Evolutionary conservation across 192 early-diverging fungal species (phyloP).

Genomic region (Chytriomyces confervae): DNA sequence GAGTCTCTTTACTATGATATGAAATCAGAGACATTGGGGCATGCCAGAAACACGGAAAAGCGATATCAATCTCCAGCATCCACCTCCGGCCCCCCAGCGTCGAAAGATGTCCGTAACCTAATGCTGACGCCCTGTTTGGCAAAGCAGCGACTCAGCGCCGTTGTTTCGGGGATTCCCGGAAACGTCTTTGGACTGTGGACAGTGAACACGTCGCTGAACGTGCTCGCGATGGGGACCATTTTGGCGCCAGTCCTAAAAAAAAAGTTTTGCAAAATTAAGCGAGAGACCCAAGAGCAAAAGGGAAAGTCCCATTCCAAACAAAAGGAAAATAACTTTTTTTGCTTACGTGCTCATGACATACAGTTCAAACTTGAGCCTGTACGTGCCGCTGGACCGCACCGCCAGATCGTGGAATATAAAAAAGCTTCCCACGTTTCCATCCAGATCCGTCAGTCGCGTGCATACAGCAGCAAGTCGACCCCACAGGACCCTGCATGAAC

Average conservation of each 20-base stretch:
- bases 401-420: slow-evolving; percentile 57
- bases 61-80: too few relatives aligned
- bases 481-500: slow-evolving; percentile 21
- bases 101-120: background rate
- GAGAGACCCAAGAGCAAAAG: background rate
- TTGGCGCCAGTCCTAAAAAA: background rate
- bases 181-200: slow-evolving; percentile 47
- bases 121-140: slow-evolving; percentile 38
- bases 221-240: slow-evolving; percentile 18
- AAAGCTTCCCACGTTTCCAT: slow-evolving; percentile 44
- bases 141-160: slow-evolving; percentile 42
- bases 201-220: slow-evolving; percentile 25
- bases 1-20: too few relatives aligned
- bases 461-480: slow-evolving; percentile 34
- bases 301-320: background rate
- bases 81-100: too few relatives aligned
- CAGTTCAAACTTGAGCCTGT: slow-evolving; percentile 46
- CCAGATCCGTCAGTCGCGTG: slow-evolving; percentile 32
- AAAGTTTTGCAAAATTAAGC: background rate
- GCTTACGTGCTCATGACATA: slow-evolving; percentile 13
- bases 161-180: slow-evolving; percentile 47
- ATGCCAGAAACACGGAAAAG: too few relatives aligned
- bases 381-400: slow-evolving; percentile 49
- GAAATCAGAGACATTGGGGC: too few relatives aligned
- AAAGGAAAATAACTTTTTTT: background rate